Percentiles rank a stretch among this genome's conserved stretches.
Evolutionary conservation across 768 basidiomycete genomes (phyloP).

Genomic region (Rhodosporidiobolus odoratus): DNA sequence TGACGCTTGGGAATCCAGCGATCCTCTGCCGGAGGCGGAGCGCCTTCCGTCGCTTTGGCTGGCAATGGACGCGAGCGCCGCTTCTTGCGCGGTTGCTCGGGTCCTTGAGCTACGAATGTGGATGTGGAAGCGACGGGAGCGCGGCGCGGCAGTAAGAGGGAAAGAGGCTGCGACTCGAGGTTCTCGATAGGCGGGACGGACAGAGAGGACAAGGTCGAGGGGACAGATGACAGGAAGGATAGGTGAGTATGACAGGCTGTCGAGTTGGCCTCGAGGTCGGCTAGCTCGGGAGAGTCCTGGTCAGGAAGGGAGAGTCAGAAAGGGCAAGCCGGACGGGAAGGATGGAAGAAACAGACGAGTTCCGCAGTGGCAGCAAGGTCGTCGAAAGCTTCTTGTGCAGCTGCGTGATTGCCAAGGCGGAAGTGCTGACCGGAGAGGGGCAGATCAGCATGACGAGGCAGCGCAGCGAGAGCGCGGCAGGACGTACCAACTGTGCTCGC

Average conservation of each 20-base stretch:
- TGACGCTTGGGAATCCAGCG: conserved; percentile 42
- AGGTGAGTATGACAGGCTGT: conserved; percentile 43
- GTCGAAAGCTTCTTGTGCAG: conserved; percentile 46
- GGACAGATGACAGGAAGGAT: conserved; percentile 44
- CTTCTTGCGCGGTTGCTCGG: background rate
- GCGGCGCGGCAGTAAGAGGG: conserved; percentile 27
- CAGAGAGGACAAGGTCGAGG: conserved; percentile 23
- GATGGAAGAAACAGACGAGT: conserved; percentile 38
- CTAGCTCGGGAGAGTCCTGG: conserved; percentile 48
- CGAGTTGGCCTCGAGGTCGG: conserved; percentile 48
- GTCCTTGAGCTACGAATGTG: conserved; percentile 26
- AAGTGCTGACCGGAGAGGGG: conserved; percentile 43
- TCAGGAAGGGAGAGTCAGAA: background rate
- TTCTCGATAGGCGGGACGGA: conserved; percentile 29
- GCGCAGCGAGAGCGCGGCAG: background rate
- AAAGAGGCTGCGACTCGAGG: conserved; percentile 42
- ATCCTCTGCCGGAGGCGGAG: conserved; percentile 15
- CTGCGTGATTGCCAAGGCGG: conserved; percentile 46
- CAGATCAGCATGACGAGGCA: background rate
- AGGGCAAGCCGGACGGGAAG: background rate
- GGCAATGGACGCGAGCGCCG: conserved; percentile 18
- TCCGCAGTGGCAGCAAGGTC: conserved; percentile 46
- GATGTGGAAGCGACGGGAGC: conserved; percentile 32
- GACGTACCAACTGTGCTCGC: conserved; percentile 50
- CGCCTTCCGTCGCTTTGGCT: conserved; percentile 19